Evolutionary conservation across 106 monocot genomes (phyloP).

Genomic region (Alisma plantagoaquatica): DNA sequence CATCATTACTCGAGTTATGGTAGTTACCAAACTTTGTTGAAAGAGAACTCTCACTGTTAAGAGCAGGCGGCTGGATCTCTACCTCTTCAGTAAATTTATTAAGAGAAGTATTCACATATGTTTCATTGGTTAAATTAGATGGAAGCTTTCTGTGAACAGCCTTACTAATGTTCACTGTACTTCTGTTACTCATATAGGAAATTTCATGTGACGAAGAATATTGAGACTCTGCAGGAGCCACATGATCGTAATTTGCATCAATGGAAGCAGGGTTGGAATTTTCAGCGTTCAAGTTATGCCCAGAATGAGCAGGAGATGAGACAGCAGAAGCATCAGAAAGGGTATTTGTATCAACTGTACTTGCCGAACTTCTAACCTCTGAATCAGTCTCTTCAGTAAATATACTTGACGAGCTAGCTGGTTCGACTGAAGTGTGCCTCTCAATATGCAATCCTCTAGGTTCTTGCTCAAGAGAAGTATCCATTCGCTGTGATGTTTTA

Average conservation of each 20-base stretch:
- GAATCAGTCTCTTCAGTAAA: constrained; percentile 2
- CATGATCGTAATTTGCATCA: not conserved
- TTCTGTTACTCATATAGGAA: constrained; percentile 2
- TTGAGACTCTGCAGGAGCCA: not conserved
- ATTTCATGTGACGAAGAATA: constrained; percentile 8
- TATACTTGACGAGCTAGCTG: constrained; percentile 4
- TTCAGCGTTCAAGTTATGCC: constrained; percentile 2
- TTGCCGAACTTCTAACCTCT: constrained; percentile 5
- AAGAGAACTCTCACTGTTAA: no score
- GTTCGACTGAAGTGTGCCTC: constrained; percentile 11
- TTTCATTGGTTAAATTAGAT: no score
- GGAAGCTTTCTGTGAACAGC: constrained; percentile 4
- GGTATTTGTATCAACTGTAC: constrained; percentile 18
- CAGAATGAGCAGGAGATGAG: not conserved
- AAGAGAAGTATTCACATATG: no score
- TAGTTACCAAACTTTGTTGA: no score
- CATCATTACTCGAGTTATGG: no score
- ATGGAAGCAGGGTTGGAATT: not conserved
- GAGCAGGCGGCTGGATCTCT: no score
- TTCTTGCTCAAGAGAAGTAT: no score
- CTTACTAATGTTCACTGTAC: constrained; percentile 5
- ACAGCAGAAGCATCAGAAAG: constrained; percentile 13
- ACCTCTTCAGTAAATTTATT: no score
- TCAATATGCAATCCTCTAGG: not conserved
- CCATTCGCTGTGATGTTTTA: no score